Percentiles rank a stretch among this genome's conserved stretches.
These are phyloP conservation scores for Teratosphaeria zuluensis DNA, from an alignment of 2,329 filamentous ascomycete genomes.

Conservation along the genomic window DNA sequence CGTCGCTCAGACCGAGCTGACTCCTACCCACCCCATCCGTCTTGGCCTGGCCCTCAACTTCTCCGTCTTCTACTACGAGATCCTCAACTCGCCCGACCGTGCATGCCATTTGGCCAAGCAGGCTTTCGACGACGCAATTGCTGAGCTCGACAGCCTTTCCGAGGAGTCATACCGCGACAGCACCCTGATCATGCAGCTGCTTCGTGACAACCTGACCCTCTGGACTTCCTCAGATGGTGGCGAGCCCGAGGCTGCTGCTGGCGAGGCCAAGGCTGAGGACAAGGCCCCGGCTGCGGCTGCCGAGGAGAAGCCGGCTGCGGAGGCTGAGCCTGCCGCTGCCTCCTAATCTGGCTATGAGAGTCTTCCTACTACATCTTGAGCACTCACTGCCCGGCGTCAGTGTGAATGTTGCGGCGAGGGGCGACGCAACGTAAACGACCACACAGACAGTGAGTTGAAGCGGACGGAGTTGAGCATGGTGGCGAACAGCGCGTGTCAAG, in stretches of 20 bases:
- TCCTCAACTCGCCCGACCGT: slow-evolving; percentile 93
- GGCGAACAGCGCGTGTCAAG: not conserved
- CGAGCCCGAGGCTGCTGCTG: slow-evolving; percentile 56
- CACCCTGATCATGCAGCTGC: slow-evolving; percentile 98
- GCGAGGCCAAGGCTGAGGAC: slow-evolving; percentile 41
- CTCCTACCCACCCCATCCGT: slow-evolving; percentile 94
- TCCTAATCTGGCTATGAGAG: slow-evolving; percentile 9
- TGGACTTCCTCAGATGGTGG: slow-evolving; percentile 91
- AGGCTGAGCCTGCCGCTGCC: slow-evolving; percentile 28
- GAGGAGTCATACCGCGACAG: slow-evolving; percentile 99
- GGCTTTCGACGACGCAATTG: slow-evolving; percentile 96
- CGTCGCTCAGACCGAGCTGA: slow-evolving; percentile 94
- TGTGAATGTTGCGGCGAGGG: not conserved
- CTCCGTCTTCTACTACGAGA: slow-evolving; percentile 99
- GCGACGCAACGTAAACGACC: not conserved
- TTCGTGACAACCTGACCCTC: slow-evolving; percentile 95
- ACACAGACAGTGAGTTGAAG: not conserved
- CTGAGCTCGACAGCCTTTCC: slow-evolving; percentile 93
- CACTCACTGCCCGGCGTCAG: not conserved
- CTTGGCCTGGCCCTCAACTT: slow-evolving; percentile 97
- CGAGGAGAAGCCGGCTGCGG: slow-evolving; percentile 41
- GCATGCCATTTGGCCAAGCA: slow-evolving; percentile 99
- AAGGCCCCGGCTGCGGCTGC: slow-evolving; percentile 29
- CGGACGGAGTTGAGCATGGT: not conserved
- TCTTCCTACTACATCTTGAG: not conserved